These are phyloP conservation scores for Aspergillus chevalieri DNA, from an alignment of 2,329 filamentous ascomycete genomes.

Conservation along the genomic window DNA sequence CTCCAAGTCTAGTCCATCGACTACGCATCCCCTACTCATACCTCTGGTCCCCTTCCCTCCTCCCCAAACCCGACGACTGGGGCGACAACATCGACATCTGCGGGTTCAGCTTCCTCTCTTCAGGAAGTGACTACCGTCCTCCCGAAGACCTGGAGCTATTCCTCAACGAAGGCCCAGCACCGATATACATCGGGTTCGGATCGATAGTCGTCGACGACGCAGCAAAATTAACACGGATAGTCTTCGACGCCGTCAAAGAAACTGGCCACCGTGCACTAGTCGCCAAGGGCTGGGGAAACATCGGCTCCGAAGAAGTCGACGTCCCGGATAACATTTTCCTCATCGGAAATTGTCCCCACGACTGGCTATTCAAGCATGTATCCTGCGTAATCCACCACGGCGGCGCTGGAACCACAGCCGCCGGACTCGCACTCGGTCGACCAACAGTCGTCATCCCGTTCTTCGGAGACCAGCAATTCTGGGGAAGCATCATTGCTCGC, in stretches of 20 bases:
- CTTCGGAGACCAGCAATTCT: slow-evolving; percentile 80
- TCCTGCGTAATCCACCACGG: slow-evolving; percentile 82
- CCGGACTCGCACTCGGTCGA: slow-evolving; percentile 72
- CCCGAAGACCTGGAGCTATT: slow-evolving; percentile 61
- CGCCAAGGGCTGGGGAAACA: slow-evolving; percentile 81
- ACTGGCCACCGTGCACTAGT: slow-evolving; percentile 71
- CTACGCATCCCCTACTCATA: slow-evolving; percentile 81
- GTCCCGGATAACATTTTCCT: slow-evolving; percentile 75
- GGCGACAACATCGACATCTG: slow-evolving; percentile 63
- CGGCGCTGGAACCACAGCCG: slow-evolving; percentile 80
- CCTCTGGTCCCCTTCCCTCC: slow-evolving; percentile 78
- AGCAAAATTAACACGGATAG: slow-evolving; percentile 61
- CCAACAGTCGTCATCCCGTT: slow-evolving; percentile 82
- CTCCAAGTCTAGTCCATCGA: slow-evolving; percentile 69
- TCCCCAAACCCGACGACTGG: slow-evolving; percentile 77
- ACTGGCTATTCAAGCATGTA: slow-evolving; percentile 80
- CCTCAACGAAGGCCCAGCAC: slow-evolving; percentile 61
- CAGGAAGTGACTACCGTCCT: slow-evolving; percentile 61
- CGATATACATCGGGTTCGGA: slow-evolving; percentile 77
- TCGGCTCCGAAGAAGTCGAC: slow-evolving; percentile 64
- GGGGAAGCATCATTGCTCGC: slow-evolving; percentile 68
- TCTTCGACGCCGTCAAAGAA: slow-evolving; percentile 63
- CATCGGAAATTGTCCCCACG: slow-evolving; percentile 78
- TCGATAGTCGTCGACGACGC: slow-evolving; percentile 77
- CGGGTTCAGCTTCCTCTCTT: slow-evolving; percentile 69